Evolutionary conservation across 805 yeast genomes (phyloP), one percentile per base, ranked within the genome.

Genomic region (Pichia paraexigua): DNA sequence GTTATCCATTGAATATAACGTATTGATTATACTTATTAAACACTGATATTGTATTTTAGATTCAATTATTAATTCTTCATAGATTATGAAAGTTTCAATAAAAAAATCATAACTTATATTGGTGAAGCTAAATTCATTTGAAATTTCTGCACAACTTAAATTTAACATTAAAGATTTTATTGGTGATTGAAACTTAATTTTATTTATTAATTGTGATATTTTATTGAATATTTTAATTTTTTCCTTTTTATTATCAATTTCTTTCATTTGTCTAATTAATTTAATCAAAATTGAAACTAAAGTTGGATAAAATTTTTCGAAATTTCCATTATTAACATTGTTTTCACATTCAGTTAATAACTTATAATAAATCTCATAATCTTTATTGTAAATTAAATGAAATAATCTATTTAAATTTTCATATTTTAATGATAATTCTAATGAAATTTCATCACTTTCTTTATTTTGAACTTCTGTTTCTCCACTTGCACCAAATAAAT

Each of bases 61-160:
- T 39, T 78, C 82, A 30, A 74, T 66, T 45, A 79, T 62, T 47
- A 69, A 69, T 53, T 80, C 83, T 65, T 92, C 98, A 64, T 88
- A 91, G 0, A 89, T 77, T 1, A 91, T 77, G 63, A 91, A 87
- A 4, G 95, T 85, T 65, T 90, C 95, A 39, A 87, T 91, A 66
- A 85, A 88, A 61, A 89, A 82, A 68, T 94, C 99, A 68, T 87
- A 87, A 17, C 92, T 74, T 30, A 89, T 81, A 53, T 85, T 89
- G 52, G 82, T 84, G 40, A 82, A 71, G 18, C 75, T 71, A 27
- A 85, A 71, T 65, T 87, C 92, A 64, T 94, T 96, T 0, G 97
- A 92, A 3, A 87, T 67, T 17, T 79, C 70, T 0, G 95, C 96
- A 40, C 84, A 76, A 47, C 80, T 74, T 50, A 88, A 70, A 62